Base-by-base conservation (phyloP, 805 yeast species). In the Hanseniaspora meyeri region DNA sequence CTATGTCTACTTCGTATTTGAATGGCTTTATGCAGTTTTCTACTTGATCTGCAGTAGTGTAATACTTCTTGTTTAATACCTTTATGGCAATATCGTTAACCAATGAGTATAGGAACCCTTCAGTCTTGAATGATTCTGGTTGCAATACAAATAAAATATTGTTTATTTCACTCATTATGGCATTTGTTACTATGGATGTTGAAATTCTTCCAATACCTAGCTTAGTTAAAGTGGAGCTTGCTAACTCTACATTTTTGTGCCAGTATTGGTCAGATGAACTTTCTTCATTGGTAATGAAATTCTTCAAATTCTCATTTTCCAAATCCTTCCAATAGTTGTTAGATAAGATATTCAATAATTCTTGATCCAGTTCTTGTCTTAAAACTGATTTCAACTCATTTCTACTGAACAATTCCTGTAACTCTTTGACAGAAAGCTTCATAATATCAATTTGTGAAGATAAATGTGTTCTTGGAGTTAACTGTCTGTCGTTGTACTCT, bases 11-110 rank as follows among this genome's bases (percentile, higher is more conserved):
- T 65, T 93, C 99, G 68, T 91, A 93, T 71, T 93, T 93, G 73
- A 85, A 93, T 2, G 99, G 99, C 68, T 93, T 93, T 64, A 93
- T 91, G 71, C 97, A 90, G 69, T 95, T 93, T 65, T 93, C 99
- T 7, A 93, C 97, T 68, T 93, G 99, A 68, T 95, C 99, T 0
- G 98, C 95, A 0, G 98, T 91, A 1, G 95, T 83, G 61, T 82
- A 87, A 66, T 78, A 93, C 61, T 91, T 81, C 31, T 85, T 72
- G 60, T 82, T 82, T 60, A 93, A 73, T 7, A 93, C 95, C 27
- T 82, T 74, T 36, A 79, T 76, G 0, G 96, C 95, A 2, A 97
- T 95, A 43, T 88, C 95, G 54, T 78, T 79, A 10, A 93, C 89
- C 2, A 87, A 83, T 45, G 80, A 79, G 62, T 81, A 81, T 3